A percentile compares a stretch with the other conserved stretches of the same genome.
Conservation (phyloP, 129 eudicot species). For the Cynara cardunculus region DNA sequence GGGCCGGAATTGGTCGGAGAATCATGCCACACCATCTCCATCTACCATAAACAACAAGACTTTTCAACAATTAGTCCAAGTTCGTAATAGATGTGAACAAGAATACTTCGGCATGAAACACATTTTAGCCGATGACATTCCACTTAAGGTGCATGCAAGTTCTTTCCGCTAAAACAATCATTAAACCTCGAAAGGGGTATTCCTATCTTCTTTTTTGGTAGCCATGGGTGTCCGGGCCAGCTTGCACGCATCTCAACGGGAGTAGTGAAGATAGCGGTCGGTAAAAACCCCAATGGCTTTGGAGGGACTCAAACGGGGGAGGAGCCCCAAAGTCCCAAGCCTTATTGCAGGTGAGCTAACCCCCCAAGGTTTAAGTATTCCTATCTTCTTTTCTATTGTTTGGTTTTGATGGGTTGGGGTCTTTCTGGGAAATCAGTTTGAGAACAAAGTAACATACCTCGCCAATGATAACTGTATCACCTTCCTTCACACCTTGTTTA, state of each 20-base stretch:
- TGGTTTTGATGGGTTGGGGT: not conserved
- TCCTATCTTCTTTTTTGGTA: not conserved
- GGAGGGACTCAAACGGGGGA: not conserved
- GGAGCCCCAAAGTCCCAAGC: too few species aligned
- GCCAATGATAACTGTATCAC: constrained; percentile 83
- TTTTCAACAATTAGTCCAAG: constrained; percentile 10
- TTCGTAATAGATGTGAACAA: not conserved
- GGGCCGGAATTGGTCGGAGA: constrained; percentile 50
- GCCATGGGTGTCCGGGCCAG: not conserved
- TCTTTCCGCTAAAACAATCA: not conserved
- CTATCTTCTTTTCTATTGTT: not conserved
- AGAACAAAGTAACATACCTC: constrained; percentile 49
- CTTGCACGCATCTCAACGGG: not conserved
- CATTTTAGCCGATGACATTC: not conserved
- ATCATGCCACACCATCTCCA: constrained; percentile 92
- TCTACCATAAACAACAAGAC: constrained; percentile 37
- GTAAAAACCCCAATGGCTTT: not conserved
- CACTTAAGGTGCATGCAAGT: not conserved
- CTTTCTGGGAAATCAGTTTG: not conserved
- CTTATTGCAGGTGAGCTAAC: not conserved
- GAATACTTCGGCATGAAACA: not conserved
- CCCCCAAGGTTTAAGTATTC: not conserved
- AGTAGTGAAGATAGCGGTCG: not conserved
- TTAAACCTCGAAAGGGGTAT: not conserved
- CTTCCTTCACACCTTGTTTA: constrained; percentile 94